These are phyloP conservation scores for Acarospora socialis DNA, from an alignment of 2,329 filamentous ascomycete genomes.

Conservation along the genomic window DNA sequence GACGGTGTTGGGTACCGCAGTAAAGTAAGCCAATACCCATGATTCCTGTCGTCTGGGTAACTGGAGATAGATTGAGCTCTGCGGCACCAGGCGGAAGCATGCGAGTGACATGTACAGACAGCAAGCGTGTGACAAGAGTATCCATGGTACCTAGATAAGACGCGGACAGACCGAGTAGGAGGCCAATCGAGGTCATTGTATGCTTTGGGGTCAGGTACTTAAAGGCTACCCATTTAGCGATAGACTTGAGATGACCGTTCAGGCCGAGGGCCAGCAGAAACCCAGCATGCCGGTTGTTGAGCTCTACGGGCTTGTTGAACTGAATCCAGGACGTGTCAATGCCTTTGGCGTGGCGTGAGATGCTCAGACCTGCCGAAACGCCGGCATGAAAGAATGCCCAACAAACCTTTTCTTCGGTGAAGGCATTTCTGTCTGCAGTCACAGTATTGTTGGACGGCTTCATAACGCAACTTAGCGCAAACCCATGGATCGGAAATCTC, in stretches of 20 bases:
- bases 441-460: constrained; percentile 85
- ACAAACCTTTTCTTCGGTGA: constrained; percentile 90
- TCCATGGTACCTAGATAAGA: constrained; percentile 98
- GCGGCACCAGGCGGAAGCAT: constrained; percentile 88
- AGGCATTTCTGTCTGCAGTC: constrained; percentile 74
- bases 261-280: constrained; percentile 82
- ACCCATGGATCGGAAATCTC: constrained; percentile 76
- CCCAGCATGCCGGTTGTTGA: constrained; percentile 92
- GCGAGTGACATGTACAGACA: constrained; percentile 90
- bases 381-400: constrained; percentile 99
- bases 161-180: constrained; percentile 81
- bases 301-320: constrained; percentile 87
- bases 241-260: constrained; percentile 83
- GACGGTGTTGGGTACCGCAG: constrained; percentile 85
- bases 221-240: constrained; percentile 97
- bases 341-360: constrained; percentile 76
- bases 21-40: constrained; percentile 96
- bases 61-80: constrained; percentile 80
- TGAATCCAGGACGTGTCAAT: constrained; percentile 99
- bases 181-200: constrained; percentile 94
- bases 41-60: constrained; percentile 89
- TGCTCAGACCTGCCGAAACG: constrained; percentile 80
- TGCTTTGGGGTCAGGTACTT: constrained; percentile 99
- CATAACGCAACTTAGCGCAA: constrained; percentile 83
- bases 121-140: constrained; percentile 75